Percentiles rank a stretch among this genome's conserved stretches.
Evolutionary conservation across 2,329 filamentous ascomycete genomes (phyloP).

Genomic region (Colletotrichum sojae): DNA sequence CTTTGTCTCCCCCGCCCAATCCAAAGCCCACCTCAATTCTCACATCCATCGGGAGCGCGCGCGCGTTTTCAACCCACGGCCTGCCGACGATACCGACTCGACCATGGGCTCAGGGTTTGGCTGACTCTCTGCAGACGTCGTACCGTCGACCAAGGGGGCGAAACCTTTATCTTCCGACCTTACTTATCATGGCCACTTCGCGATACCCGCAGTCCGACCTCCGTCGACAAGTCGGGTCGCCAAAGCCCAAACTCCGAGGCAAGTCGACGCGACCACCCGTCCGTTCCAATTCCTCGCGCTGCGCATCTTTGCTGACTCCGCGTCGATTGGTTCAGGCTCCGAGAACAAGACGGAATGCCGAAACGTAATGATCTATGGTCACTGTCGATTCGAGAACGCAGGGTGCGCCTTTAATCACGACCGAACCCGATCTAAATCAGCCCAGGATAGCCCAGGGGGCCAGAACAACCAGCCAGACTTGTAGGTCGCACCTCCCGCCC

Average conservation of each 20-base stretch:
- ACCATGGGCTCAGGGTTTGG: constrained; percentile 38
- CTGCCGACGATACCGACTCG: constrained; percentile 24
- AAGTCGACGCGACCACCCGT: constrained; percentile 46
- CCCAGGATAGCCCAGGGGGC: constrained; percentile 36
- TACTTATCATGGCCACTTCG: constrained; percentile 61
- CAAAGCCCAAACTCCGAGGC: constrained; percentile 70
- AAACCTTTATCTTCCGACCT: constrained; percentile 43
- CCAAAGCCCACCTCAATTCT: constrained; percentile 11
- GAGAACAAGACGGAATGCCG: constrained; percentile 90
- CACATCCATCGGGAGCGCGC: constrained; percentile 30
- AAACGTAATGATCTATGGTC: constrained; percentile 93
- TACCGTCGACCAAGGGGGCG: constrained; percentile 57
- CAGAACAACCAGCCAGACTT: constrained; percentile 60
- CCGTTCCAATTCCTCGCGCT: constrained; percentile 39
- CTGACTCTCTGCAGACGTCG: constrained; percentile 54
- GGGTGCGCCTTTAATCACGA: constrained; percentile 95
- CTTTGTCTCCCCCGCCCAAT: constrained; percentile 40
- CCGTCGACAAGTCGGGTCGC: constrained; percentile 68
- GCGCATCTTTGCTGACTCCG: constrained; percentile 39
- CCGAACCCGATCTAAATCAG: constrained; percentile 68
- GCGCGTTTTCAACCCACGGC: constrained; percentile 30
- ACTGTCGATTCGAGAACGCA: constrained; percentile 92
- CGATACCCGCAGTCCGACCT: constrained; percentile 62
- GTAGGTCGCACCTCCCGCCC: constrained; percentile 53
- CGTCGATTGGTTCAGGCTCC: constrained; percentile 54